Conservation (phyloP, 495 filamentous ascomycete species). For the Podospora conica region DNA sequence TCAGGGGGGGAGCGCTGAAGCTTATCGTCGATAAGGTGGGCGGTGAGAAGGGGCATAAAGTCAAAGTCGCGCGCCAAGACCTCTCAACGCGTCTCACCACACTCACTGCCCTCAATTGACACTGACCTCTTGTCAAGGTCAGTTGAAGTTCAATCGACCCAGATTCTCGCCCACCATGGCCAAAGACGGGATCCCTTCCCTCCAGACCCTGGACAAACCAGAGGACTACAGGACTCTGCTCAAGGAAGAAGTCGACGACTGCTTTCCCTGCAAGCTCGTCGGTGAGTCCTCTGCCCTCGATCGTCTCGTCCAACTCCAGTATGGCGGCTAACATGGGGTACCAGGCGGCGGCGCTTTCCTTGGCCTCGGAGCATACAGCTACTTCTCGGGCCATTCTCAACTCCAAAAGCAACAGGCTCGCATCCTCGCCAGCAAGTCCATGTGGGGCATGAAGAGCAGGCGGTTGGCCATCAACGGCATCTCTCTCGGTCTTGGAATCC, state of each 20-base stretch:
- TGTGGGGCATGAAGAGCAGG: slow-evolving; percentile 72
- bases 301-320: background rate
- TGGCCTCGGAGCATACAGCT: slow-evolving; percentile 85
- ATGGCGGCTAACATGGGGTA: background rate
- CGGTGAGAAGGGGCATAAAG: slow-evolving; percentile 4
- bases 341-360: slow-evolving; percentile 72
- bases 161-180: slow-evolving; percentile 27
- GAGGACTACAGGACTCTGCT: slow-evolving; percentile 49
- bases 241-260: slow-evolving; percentile 64
- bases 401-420: slow-evolving; percentile 60
- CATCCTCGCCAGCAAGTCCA: slow-evolving; percentile 63
- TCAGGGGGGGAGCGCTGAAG: background rate
- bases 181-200: slow-evolving; percentile 33
- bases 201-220: slow-evolving; percentile 42
- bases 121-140: background rate
- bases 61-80: background rate
- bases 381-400: slow-evolving; percentile 70
- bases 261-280: slow-evolving; percentile 59
- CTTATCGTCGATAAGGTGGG: background rate
- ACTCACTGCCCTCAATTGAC: background rate
- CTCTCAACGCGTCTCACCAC: background rate
- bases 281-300: slow-evolving; percentile 37
- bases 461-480: slow-evolving; percentile 64
- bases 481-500: slow-evolving; percentile 59
- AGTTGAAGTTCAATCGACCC: background rate